phyloP scores from a whole-genome alignment of 495 filamentous ascomycete species.

The Aspergillus kassunensis region DNA sequence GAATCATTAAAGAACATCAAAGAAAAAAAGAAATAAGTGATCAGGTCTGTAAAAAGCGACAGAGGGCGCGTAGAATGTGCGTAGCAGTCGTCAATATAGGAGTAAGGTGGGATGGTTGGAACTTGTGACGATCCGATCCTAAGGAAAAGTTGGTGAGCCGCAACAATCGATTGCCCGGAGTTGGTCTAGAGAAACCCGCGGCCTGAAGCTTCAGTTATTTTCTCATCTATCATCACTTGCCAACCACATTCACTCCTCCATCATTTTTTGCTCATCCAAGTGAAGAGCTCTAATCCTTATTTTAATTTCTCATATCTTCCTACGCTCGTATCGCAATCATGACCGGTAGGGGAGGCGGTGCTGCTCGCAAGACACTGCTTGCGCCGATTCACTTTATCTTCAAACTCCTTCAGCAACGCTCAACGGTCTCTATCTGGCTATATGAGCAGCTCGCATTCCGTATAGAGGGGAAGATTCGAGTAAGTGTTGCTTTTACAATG shows the following conservation, averaged over 20 bases:
- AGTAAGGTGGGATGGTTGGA: constrained; percentile 36
- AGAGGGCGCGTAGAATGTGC: constrained; percentile 12
- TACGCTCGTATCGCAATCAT: constrained; percentile 45
- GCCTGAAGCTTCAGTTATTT: constrained; percentile 12
- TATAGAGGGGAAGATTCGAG: constrained; percentile 92
- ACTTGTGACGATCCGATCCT: constrained; percentile 28
- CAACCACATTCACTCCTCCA: neutral
- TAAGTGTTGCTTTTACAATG: constrained; percentile 27
- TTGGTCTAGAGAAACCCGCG: constrained; percentile 7
- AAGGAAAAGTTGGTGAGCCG: constrained; percentile 31
- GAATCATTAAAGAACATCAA: constrained; percentile 22
- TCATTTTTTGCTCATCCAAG: neutral
- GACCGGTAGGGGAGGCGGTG: constrained; percentile 74
- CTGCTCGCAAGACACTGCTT: constrained; percentile 81
- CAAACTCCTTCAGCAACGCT: constrained; percentile 85
- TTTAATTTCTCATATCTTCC: constrained; percentile 2
- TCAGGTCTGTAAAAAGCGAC: constrained; percentile 3
- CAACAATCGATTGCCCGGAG: constrained; percentile 3
- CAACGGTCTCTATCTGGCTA: constrained; percentile 89
- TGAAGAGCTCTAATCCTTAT: constrained; percentile 6
- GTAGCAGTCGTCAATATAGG: constrained; percentile 13
- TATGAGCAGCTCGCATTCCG: constrained; percentile 92
- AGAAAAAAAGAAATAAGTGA: neutral
- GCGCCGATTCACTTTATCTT: constrained; percentile 99
- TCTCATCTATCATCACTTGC: constrained; percentile 1